Percentiles rank a stretch among this genome's conserved stretches.
Conservation (phyloP, 768 basidiomycete genomes). For the Termitomyces sp. region DNA sequence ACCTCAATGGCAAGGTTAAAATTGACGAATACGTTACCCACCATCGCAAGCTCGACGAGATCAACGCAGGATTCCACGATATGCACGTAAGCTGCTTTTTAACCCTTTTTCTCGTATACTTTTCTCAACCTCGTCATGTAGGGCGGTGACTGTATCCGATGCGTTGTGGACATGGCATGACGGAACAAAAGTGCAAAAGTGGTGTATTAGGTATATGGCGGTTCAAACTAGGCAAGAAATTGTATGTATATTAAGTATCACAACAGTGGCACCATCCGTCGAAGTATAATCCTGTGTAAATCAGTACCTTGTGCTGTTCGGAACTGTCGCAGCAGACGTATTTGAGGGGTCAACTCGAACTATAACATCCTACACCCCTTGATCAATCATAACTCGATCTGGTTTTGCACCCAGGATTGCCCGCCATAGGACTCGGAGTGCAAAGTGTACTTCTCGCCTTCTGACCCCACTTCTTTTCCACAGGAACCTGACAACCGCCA, state of each 20-base stretch:
- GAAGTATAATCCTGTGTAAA: constrained; percentile 12
- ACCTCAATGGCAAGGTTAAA: constrained; percentile 77
- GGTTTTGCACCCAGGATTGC: constrained; percentile 61
- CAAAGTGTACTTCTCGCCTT: constrained; percentile 64
- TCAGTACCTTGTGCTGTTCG: not conserved
- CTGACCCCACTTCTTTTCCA: constrained; percentile 74
- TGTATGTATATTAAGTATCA: constrained; percentile 13
- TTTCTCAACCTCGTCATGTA: constrained; percentile 26
- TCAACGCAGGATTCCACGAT: constrained; percentile 88
- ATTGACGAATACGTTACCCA: constrained; percentile 98
- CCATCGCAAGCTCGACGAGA: constrained; percentile 65
- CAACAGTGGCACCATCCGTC: constrained; percentile 3
- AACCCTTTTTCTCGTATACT: not conserved
- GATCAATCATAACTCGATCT: constrained; percentile 47
- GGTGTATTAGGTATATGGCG: constrained; percentile 7
- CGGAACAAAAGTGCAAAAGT: not conserved
- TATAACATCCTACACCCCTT: constrained; percentile 36
- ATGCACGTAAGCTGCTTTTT: constrained; percentile 84
- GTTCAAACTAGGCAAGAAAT: constrained; percentile 5
- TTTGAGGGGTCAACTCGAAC: not conserved
- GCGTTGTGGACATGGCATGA: constrained; percentile 87
- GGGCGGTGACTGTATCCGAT: constrained; percentile 89
- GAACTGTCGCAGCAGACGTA: not conserved
- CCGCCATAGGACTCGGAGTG: constrained; percentile 66
- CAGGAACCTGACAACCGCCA: constrained; percentile 53